Evolutionary conservation across 2,329 filamentous ascomycete genomes (phyloP).

Genomic region (Trichoderma sp.): DNA sequence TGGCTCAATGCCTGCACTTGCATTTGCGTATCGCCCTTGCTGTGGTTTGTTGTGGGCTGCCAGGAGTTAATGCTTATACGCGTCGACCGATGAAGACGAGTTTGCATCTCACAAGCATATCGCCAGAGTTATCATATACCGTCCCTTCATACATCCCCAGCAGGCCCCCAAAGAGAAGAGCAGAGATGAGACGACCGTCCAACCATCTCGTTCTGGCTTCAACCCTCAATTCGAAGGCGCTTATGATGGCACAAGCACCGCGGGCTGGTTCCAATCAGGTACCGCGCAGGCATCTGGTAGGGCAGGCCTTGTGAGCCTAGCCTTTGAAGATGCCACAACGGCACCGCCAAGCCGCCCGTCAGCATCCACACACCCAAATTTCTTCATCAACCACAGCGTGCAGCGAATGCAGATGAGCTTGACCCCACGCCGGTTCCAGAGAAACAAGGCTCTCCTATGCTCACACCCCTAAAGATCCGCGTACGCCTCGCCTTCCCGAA

Average conservation of each 20-base stretch:
- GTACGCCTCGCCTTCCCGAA: slow-evolving; percentile 11
- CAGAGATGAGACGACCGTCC: not conserved
- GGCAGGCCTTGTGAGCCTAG: slow-evolving; percentile 23
- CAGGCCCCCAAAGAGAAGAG: too few species aligned
- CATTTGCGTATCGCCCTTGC: not conserved
- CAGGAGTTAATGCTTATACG: not conserved
- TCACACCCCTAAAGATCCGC: slow-evolving; percentile 22
- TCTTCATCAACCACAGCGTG: slow-evolving; percentile 19
- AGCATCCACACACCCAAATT: slow-evolving; percentile 21
- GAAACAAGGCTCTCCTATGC: slow-evolving; percentile 23
- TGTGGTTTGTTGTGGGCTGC: not conserved
- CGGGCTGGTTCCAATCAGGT: slow-evolving; percentile 18
- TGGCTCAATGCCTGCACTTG: slow-evolving; percentile 1
- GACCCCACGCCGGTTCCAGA: slow-evolving; percentile 16
- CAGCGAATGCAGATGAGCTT: slow-evolving; percentile 11
- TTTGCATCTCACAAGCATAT: too few species aligned
- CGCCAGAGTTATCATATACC: too few species aligned
- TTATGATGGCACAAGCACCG: slow-evolving; percentile 18
- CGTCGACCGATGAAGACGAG: not conserved
- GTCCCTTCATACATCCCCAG: too few species aligned
- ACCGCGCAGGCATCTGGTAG: slow-evolving; percentile 21
- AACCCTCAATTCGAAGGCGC: slow-evolving; percentile 19
- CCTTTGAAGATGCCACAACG: slow-evolving; percentile 21
- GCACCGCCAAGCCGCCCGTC: slow-evolving; percentile 21
- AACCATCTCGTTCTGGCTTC: slow-evolving; percentile 6